Evolutionary conservation across 106 monocot genomes (phyloP), one percentile per base, ranked within the genome.

Genomic region (Dendrobium chrysotoxum): DNA sequence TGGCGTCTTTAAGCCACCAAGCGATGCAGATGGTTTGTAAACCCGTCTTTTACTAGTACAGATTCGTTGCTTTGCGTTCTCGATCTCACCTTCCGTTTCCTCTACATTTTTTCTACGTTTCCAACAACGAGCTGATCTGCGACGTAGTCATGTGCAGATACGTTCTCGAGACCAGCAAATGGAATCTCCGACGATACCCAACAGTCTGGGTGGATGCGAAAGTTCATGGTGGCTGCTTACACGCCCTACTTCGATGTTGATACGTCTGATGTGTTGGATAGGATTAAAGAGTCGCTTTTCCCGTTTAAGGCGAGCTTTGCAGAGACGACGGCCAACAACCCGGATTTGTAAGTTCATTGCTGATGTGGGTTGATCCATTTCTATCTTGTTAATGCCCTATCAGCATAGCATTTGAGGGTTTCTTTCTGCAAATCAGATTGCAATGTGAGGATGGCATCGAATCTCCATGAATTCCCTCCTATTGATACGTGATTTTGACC

Each of bases 161-260:
- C 90, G 53, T 90, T 93, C 81, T 90, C 93, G 28, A 93, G 88
- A 80, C 93, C 88, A 20, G 88, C 81, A 2, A 54, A 76, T 26
- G 86, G 87, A 41, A 81, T 82, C 46, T 35, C 72, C 28, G 81
- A 84, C 1, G 81, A 84, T 55, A 17, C 80, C 2, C 88, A 87
- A 53, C 77, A 65, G 46, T 75, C 75, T 20, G 92, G 93, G 45
- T 93, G 92, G 92, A 81, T 86, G 72, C 67, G 77, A 40, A 80
- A 28, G 72, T 88, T 93, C 71, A 86, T 88, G 23, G 86, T 93
- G 1, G 86, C 75, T 26, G 88, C 93, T 18, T 93, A 93, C 82
- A 88, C 84, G 72, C 90, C 86, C 2, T 93, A 93, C 55, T 93
- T 90, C 47, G 93, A 93, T 78, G 86, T 93, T 25, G 93, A 93